Conservation (phyloP, 1,284 basidiomycete genomes). For the Cutaneotrichosporon sp. region DNA sequence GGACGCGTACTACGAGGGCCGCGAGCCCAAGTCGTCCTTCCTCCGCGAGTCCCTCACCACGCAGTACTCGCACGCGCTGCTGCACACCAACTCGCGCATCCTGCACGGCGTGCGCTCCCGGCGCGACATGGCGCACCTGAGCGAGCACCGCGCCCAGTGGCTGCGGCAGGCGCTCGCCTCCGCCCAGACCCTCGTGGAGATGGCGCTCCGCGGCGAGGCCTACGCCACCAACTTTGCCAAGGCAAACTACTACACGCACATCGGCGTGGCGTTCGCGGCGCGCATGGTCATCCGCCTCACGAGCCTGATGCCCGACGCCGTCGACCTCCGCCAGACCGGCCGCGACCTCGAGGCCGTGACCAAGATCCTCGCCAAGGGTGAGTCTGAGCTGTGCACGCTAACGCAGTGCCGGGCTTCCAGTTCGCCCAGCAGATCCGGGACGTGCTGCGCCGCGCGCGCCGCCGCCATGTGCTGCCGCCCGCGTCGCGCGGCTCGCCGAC, state of each 20-base stretch:
- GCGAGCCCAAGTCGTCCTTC: slow-evolving; percentile 16
- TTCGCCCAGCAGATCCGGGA: slow-evolving; percentile 41
- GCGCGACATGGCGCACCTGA: slow-evolving; percentile 31
- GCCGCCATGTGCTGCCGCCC: slow-evolving; percentile 40
- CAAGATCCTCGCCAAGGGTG: slow-evolving; percentile 35
- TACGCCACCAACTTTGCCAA: slow-evolving; percentile 33
- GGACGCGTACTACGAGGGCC: slow-evolving; percentile 37
- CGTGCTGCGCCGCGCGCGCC: slow-evolving; percentile 36
- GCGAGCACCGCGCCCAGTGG: slow-evolving; percentile 26
- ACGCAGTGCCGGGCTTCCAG: slow-evolving; percentile 46
- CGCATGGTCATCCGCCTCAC: slow-evolving; percentile 45
- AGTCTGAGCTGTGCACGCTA: neutral
- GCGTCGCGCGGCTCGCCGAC: slow-evolving; percentile 1
- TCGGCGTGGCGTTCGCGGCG: slow-evolving; percentile 44
- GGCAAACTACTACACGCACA: slow-evolving; percentile 27
- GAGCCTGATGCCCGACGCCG: slow-evolving; percentile 40
- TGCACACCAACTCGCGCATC: slow-evolving; percentile 39
- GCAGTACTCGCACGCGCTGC: slow-evolving; percentile 26
- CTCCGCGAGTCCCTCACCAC: slow-evolving; percentile 22
- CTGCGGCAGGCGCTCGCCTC: slow-evolving; percentile 32
- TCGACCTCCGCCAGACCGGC: slow-evolving; percentile 40
- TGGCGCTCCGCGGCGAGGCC: slow-evolving; percentile 30
- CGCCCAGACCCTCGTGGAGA: slow-evolving; percentile 34
- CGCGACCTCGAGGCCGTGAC: slow-evolving; percentile 46
- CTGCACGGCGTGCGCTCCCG: slow-evolving; percentile 35